Evolutionary conservation across 164 flowering plant genomes (phyloP).

Genomic region (Stephania yunnanensis): DNA sequence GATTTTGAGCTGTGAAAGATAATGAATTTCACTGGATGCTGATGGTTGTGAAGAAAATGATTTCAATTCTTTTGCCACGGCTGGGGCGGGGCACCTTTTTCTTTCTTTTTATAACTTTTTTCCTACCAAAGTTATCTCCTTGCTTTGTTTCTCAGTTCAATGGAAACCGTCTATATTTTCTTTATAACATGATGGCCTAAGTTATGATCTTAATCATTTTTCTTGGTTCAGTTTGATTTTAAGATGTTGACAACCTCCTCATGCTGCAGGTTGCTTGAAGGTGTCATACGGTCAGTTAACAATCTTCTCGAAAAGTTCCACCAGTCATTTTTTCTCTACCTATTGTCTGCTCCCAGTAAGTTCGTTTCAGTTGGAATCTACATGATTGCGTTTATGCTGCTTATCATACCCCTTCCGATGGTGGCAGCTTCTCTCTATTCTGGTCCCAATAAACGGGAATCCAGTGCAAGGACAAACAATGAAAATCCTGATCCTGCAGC

Average conservation of each 20-base stretch:
- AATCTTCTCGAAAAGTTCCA: slow-evolving; percentile 98
- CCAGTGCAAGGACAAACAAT: slow-evolving; percentile 10
- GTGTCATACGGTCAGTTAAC: slow-evolving; percentile 78
- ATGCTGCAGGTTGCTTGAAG: slow-evolving; percentile 81
- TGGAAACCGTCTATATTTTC: background rate
- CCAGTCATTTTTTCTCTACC: slow-evolving; percentile 91
- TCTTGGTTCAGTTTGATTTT: background rate
- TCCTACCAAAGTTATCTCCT: no score
- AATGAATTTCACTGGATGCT: background rate
- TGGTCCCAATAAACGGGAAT: slow-evolving; percentile 23
- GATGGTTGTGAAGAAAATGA: no score
- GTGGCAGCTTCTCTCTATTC: slow-evolving; percentile 80
- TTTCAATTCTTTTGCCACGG: background rate
- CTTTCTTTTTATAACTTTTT: background rate
- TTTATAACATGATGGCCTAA: background rate
- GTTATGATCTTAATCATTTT: background rate
- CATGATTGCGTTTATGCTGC: slow-evolving; percentile 81
- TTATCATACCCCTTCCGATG: slow-evolving; percentile 83
- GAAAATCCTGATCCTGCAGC: slow-evolving; percentile 7
- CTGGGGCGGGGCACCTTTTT: background rate
- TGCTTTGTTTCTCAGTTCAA: no score
- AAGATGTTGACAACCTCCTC: background rate
- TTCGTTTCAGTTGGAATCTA: slow-evolving; percentile 96
- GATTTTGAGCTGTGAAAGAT: background rate
- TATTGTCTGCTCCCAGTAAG: slow-evolving; percentile 66